Evolutionary conservation across 805 yeast genomes (phyloP), one percentile per base, ranked within the genome.

Genomic region (Candida chilensis): DNA sequence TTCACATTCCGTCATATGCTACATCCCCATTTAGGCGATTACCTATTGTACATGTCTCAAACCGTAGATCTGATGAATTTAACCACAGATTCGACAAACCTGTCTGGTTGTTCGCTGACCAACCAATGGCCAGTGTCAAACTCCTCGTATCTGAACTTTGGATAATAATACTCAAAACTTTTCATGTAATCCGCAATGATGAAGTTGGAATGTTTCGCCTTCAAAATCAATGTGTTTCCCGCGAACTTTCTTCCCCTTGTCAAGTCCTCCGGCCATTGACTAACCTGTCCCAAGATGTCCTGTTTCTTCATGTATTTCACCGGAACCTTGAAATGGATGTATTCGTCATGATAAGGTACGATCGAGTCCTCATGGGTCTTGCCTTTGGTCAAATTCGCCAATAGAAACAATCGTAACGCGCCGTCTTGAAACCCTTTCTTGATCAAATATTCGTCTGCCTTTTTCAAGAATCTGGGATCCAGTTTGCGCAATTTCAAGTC

Each of bases 121-220:
- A 66, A 37, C 56, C 67, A 59, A 42, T 60, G 67, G 12, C 60
- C 55, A 24, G 54, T 35, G 17, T 57, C 48, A 20, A 46, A 50
- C 17, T 42, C 44, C 16, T 37, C 40, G 13, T 31, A 24, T 11
- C 29, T 20, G 10, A 42, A 18, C 19, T 50, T 20, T n/a, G 49
- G 22, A 38, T 57, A 60, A 35, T 50, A 51, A 5, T 30, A 27
- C 1, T 44, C 40, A 32, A 58, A 59, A 2, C 14, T 17, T 3
- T 30, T 30, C 11, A 36, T 36, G 21, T 48, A 51, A 28, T 55
- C 37, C 3, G 51, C 52, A 11, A 42, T 44, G 11, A 74, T 57
- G 33, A 72, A 65, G 0, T 48, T 42, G 2, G 76, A 67, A 11
- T 53, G 33, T 12, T 45, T 33, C 3, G 69, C 78, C 32, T 60